phyloP scores from a whole-genome alignment of 768 basidiomycete genomes.

The Psilocybe azurescens region DNA sequence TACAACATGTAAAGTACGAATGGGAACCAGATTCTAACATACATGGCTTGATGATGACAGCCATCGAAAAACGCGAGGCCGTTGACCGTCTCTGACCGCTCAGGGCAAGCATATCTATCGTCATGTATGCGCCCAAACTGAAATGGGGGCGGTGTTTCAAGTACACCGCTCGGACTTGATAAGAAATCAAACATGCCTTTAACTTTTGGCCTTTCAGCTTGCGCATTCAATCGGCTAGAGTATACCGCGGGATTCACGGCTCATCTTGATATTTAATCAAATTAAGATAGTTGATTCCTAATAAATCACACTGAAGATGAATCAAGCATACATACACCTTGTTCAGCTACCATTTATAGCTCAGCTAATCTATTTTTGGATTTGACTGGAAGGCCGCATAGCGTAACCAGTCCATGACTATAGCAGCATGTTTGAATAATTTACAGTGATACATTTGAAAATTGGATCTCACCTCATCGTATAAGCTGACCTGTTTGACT shows the following conservation, averaged over 20 bases:
- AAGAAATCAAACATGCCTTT: not conserved
- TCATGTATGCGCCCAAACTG: not conserved
- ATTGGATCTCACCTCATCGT: constrained; percentile 81
- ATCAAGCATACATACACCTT: not conserved
- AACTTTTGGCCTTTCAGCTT: not conserved
- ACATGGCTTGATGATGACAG: not conserved
- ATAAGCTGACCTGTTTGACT: constrained; percentile 68
- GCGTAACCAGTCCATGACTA: constrained; percentile 98
- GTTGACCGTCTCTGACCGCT: not conserved
- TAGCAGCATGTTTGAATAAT: constrained; percentile 12
- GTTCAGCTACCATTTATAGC: not conserved
- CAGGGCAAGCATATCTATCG: not conserved
- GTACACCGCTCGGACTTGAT: not conserved
- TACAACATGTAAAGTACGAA: not conserved
- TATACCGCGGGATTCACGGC: not conserved
- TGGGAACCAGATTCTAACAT: not conserved
- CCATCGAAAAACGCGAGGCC: not conserved
- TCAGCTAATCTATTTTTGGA: constrained; percentile 51
- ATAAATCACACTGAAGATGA: not conserved
- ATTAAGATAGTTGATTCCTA: not conserved
- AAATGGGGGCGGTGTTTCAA: not conserved
- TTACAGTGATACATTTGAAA: constrained; percentile 3
- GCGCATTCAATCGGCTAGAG: not conserved
- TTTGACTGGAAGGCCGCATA: constrained; percentile 71
- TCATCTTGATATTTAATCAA: not conserved